phyloP scores from a whole-genome alignment of 2,329 filamentous ascomycete species.

The Apiospora pterosperma region DNA sequence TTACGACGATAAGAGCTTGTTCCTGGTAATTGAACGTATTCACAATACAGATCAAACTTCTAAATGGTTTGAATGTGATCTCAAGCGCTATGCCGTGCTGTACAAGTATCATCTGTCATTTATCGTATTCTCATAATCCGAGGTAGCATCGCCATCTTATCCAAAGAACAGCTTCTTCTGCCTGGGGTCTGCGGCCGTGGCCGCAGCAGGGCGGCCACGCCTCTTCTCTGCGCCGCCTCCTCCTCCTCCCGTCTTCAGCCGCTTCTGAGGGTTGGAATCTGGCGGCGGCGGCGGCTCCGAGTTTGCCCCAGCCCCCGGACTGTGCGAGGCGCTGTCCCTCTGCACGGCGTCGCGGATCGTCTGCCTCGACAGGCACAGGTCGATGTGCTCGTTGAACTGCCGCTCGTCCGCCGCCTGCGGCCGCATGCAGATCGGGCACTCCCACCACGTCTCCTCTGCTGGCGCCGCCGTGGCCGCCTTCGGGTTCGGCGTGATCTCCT shows the following conservation, averaged over 20 bases:
- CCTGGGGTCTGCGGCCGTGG: constrained; percentile 19
- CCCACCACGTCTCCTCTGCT: constrained; percentile 58
- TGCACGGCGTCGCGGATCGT: constrained; percentile 83
- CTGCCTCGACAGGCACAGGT: constrained; percentile 81
- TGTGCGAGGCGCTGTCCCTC: constrained; percentile 32
- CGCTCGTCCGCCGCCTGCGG: constrained; percentile 73
- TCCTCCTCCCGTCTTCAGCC: constrained; percentile 22
- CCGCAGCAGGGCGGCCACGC: constrained; percentile 14
- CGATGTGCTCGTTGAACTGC: constrained; percentile 86
- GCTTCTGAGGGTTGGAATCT: constrained; percentile 31
- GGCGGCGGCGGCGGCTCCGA: not conserved
- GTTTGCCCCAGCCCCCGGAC: constrained; percentile 3
- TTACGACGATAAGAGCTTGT: no score
- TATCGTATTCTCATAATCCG: constrained; percentile 9
- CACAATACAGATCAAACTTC: no score
- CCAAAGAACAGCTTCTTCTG: constrained; percentile 48
- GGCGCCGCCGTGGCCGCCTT: constrained; percentile 25
- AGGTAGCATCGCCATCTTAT: constrained; percentile 19
- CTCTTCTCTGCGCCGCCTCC: constrained; percentile 19
- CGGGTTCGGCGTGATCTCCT: constrained; percentile 48
- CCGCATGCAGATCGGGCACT: constrained; percentile 82
- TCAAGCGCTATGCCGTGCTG: not conserved
- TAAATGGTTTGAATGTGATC: no score
- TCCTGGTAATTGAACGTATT: no score
- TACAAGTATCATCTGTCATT: constrained; percentile 3